Evolutionary conservation across 805 yeast genomes (phyloP).

Genomic region (Cyberlindnera bimundalis): DNA sequence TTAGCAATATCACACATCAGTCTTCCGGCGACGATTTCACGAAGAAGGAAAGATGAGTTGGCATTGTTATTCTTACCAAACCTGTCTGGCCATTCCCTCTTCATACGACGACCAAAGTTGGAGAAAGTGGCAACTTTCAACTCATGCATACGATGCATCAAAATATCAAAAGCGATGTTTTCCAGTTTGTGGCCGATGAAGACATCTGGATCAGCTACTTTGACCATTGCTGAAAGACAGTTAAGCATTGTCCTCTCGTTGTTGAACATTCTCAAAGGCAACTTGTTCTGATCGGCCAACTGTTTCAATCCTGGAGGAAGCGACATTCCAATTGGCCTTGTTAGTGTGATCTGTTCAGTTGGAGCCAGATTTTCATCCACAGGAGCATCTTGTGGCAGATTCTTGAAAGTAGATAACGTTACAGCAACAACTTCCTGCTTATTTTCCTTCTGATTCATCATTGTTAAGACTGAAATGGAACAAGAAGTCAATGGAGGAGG

Average conservation of each 20-base stretch:
- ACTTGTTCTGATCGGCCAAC: constrained; percentile 51
- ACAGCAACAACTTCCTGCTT: constrained; percentile 87
- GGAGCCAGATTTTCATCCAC: constrained; percentile 60
- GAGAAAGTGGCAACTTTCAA: constrained; percentile 75
- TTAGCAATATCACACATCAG: constrained; percentile 89
- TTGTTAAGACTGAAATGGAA: constrained; percentile 75
- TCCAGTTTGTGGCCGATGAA: constrained; percentile 86
- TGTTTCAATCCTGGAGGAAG: constrained; percentile 76
- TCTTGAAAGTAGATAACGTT: constrained; percentile 66
- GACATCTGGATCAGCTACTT: constrained; percentile 83
- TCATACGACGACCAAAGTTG: constrained; percentile 74
- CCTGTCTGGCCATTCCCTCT: constrained; percentile 74
- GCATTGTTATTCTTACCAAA: constrained; percentile 53
- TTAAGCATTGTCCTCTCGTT: constrained; percentile 73
- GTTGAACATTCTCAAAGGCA: constrained; percentile 55
- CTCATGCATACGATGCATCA: constrained; percentile 78
- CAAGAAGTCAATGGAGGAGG: constrained; percentile 71
- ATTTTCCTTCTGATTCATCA: constrained; percentile 68
- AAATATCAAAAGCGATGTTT: constrained; percentile 68
- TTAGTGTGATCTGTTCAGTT: constrained; percentile 61
- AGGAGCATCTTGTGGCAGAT: constrained; percentile 74
- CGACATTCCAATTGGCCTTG: constrained; percentile 70
- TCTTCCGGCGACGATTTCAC: constrained; percentile 80
- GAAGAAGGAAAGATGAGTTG: constrained; percentile 51
- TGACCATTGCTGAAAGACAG: constrained; percentile 69